Evolutionary conservation across 495 filamentous ascomycete species (phyloP).

Genomic region (Glutinoglossum americanum): DNA sequence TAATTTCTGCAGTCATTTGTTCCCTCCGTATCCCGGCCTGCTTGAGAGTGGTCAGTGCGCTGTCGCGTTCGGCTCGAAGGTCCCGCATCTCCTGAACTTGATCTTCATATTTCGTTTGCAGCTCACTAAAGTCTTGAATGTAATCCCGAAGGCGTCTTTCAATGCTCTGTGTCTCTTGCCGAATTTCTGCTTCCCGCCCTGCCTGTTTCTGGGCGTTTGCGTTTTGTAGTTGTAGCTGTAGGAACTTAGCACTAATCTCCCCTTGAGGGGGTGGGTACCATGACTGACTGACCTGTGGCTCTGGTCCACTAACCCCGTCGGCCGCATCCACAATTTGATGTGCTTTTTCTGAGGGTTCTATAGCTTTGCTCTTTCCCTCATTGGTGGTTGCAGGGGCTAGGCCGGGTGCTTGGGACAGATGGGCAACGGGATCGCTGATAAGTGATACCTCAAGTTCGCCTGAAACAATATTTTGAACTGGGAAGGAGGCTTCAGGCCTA

Average conservation of each 20-base stretch:
- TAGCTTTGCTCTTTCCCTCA: neutral
- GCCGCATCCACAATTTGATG: neutral
- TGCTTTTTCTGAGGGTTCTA: neutral
- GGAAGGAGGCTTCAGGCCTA: neutral
- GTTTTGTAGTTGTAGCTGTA: neutral
- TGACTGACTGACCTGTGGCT: neutral
- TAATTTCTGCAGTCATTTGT: conserved; percentile 21
- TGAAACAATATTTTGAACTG: neutral
- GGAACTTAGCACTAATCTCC: too few relatives aligned
- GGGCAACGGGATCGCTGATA: neutral
- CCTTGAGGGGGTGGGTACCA: neutral
- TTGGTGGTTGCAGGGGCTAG: neutral
- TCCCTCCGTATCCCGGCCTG: conserved; percentile 8
- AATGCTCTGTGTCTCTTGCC: neutral
- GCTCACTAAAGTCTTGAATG: neutral
- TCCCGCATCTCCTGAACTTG: neutral
- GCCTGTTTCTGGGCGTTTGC: neutral
- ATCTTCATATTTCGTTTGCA: conserved; percentile 2
- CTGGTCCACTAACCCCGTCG: neutral
- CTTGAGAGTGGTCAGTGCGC: neutral
- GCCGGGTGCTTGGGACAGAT: neutral
- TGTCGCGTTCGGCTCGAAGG: conserved; percentile 3
- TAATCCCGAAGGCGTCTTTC: neutral
- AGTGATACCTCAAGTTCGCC: neutral
- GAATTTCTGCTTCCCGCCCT: neutral